These are phyloP conservation scores for Talaromyces sp. DNA, from an alignment of 2,329 filamentous ascomycete species.

Conservation along the genomic window DNA sequence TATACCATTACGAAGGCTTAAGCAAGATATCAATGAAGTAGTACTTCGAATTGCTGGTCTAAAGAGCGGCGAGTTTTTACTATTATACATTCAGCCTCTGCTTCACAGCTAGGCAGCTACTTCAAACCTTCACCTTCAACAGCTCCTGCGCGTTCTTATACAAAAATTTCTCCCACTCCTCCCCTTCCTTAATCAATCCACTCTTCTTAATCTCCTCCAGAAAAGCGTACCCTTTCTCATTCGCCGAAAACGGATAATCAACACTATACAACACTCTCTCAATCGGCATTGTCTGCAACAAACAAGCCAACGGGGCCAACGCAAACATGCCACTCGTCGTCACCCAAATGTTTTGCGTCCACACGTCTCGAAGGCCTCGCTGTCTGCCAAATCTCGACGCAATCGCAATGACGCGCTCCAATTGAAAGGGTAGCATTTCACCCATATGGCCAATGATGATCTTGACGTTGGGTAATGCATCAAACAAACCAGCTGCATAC, in stretches of 20 bases:
- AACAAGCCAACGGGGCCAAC: conserved; percentile 46
- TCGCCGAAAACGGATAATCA: conserved; percentile 56
- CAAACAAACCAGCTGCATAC: conserved; percentile 54
- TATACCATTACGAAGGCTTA: background rate
- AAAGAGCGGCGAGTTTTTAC: background rate
- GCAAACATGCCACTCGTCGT: conserved; percentile 56
- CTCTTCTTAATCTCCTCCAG: conserved; percentile 49
- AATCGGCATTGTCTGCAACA: conserved; percentile 34
- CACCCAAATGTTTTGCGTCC: conserved; percentile 56
- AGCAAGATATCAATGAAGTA: background rate
- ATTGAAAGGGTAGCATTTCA: conserved; percentile 54
- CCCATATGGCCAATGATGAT: conserved; percentile 55
- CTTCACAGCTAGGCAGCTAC: background rate
- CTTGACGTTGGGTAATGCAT: conserved; percentile 52
- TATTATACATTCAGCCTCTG: background rate
- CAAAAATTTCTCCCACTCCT: conserved; percentile 50
- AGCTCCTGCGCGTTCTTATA: conserved; percentile 52
- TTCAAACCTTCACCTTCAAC: conserved; percentile 25
- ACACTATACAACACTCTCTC: conserved; percentile 56
- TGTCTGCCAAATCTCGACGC: conserved; percentile 28
- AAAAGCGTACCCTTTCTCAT: conserved; percentile 48
- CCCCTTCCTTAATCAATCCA: conserved; percentile 47
- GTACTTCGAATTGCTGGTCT: background rate
- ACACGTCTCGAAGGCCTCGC: conserved; percentile 47
- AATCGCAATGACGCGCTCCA: conserved; percentile 39